Conservation (phyloP, 108 stramenopile species). For the Schizochytrium sp. region DNA sequence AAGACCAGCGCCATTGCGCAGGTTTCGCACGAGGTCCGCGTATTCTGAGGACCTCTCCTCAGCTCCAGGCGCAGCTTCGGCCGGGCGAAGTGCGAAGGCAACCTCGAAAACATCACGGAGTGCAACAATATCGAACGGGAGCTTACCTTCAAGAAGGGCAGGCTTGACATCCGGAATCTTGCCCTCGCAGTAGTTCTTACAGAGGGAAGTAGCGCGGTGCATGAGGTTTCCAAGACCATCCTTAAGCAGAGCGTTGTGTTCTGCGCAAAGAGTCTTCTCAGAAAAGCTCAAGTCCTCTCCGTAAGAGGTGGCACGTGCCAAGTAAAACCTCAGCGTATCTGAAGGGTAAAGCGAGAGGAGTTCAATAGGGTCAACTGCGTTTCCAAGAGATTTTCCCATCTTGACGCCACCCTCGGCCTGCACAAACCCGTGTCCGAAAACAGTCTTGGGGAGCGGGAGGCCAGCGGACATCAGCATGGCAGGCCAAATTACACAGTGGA, state of each 20-base stretch:
- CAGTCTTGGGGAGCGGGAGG: constrained; percentile 87
- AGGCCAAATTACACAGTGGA: constrained; percentile 99
- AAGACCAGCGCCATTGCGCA: constrained; percentile 71
- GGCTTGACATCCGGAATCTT: constrained; percentile 80
- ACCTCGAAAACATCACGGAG: constrained; percentile 71
- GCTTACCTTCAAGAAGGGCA: background rate
- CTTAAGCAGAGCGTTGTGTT: constrained; percentile 95
- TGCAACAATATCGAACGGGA: constrained; percentile 64
- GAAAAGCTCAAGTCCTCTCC: constrained; percentile 91
- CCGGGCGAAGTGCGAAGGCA: constrained; percentile 78
- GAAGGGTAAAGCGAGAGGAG: constrained; percentile 87
- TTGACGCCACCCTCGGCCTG: constrained; percentile 97
- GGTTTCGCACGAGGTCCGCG: constrained; percentile 81
- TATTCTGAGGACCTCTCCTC: constrained; percentile 80
- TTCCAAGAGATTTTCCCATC: constrained; percentile 97
- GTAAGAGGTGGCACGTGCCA: constrained; percentile 91
- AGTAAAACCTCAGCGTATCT: constrained; percentile 94
- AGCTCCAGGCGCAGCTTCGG: constrained; percentile 81
- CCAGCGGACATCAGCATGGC: constrained; percentile 95
- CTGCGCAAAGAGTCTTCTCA: constrained; percentile 83
- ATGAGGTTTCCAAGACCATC: constrained; percentile 96
- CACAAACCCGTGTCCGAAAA: constrained; percentile 97
- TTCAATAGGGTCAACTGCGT: constrained; percentile 97
- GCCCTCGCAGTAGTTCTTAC: constrained; percentile 87
- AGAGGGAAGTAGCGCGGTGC: constrained; percentile 91